Evolutionary conservation across 768 basidiomycete species (phyloP), one percentile per base, ranked within the genome.

Genomic region (Tricholoma sp.): DNA sequence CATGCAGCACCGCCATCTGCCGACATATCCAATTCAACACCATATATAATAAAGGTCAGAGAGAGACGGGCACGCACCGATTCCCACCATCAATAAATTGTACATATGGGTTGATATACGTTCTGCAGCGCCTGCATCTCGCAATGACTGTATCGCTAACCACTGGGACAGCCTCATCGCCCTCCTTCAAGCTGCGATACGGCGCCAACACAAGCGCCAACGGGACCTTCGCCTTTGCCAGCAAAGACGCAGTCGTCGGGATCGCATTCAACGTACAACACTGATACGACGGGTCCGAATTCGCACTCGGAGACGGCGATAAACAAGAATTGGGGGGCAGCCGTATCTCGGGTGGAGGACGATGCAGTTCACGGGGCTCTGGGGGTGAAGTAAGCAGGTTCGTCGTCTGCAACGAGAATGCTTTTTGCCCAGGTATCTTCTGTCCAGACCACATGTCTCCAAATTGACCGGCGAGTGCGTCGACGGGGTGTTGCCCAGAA

Each of bases 11-110:
- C 97, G 90, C 97, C 97, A 99, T 61, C 90, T 89, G 56, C 5
- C 52, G n/a, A 3, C 52, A 55, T 19, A 54, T 52, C 29, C 46
- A 22, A 53, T 56, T 50, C 18, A 43, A 21, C 18, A 43, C 18
- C 39, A 18, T n/a, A 14, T 31, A 57, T 39, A 10, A 37, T 9
- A 29, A 32, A 19, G 34, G 27, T 46, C 32, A 27, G 11, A 14
- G 37, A 18, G 19, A 12, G 56, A 35, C 16, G 27, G 22, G 57
- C 55, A 74, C 79, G 59, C 61, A 88, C 83, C 94, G 85, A 72
- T 94, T 95, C 29, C 97, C 97, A 55, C 94, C 94, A 66, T 99
- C 97, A 66, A 98, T 92, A 71, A 98, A 98, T 66, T 94, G 92
- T 19, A 97, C 94, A 66, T 90, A 98, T 3, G 96, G 94, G 68